Evolutionary conservation across 2,329 filamentous ascomycete genomes (phyloP).

Genomic region (Aspergillus arachidicola): DNA sequence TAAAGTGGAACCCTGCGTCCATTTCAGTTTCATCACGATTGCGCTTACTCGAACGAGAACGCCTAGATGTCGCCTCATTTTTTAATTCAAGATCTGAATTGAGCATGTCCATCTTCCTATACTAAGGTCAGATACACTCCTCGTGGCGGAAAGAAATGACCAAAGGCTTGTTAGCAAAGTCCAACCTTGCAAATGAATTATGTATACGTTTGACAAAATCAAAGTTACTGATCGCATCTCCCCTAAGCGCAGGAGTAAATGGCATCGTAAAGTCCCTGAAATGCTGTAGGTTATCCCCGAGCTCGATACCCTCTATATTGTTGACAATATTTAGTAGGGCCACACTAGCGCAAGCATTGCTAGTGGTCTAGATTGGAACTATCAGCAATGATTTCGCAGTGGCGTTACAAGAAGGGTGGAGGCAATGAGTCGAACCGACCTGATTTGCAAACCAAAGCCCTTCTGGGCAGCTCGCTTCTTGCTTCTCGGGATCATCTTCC

Average conservation of each 20-base stretch:
- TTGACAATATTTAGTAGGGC: constrained; percentile 92
- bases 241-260: constrained; percentile 72
- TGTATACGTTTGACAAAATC: constrained; percentile 78
- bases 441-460: constrained; percentile 94
- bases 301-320: constrained; percentile 68
- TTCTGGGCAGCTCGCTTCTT: constrained; percentile 59
- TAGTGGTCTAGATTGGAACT: constrained; percentile 61
- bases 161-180: constrained; percentile 7
- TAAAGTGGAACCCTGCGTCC: constrained; percentile 79
- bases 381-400: constrained; percentile 6
- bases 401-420: neutral
- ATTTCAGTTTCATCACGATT: constrained; percentile 51
- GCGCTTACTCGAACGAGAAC: constrained; percentile 35
- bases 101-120: constrained; percentile 73
- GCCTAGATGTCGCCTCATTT: constrained; percentile 45
- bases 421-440: constrained; percentile 46
- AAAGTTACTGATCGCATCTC: constrained; percentile 73
- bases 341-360: constrained; percentile 89
- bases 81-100: constrained; percentile 68
- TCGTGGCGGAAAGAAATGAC: neutral
- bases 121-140: constrained; percentile 9
- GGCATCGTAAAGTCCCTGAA: constrained; percentile 74
- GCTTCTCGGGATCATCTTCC: constrained; percentile 56
- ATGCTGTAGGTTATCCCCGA: constrained; percentile 69
- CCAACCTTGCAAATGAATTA: constrained; percentile 79